Percentiles rank a stretch among this genome's conserved stretches.
Evolutionary conservation across 1,284 basidiomycete species (phyloP).

Genomic region (Ganoderma lingzhi): DNA sequence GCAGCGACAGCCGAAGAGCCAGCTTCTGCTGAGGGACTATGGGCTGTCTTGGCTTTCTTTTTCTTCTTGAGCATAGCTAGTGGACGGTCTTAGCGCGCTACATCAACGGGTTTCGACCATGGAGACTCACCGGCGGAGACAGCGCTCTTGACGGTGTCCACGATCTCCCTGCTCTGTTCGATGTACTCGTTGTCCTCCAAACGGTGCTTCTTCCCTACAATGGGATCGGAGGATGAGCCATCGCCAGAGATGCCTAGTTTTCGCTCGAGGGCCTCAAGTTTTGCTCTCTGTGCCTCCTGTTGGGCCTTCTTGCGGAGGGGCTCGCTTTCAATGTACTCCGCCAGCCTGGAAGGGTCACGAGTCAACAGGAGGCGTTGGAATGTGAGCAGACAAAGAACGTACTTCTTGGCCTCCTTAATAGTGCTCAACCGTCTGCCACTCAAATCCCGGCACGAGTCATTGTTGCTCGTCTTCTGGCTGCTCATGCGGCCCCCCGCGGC

Average conservation of each 20-base stretch:
- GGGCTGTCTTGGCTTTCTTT: constrained; percentile 77
- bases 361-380: neutral
- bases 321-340: constrained; percentile 89
- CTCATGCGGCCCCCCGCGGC: constrained; percentile 98
- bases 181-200: constrained; percentile 94
- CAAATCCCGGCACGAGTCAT: constrained; percentile 94
- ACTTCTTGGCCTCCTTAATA: constrained; percentile 96
- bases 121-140: constrained; percentile 77
- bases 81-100: constrained; percentile 4
- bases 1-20: constrained; percentile 31
- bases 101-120: constrained; percentile 13
- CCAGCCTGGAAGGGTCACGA: constrained; percentile 63
- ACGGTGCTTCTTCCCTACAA: constrained; percentile 83
- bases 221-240: constrained; percentile 52
- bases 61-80: constrained; percentile 84
- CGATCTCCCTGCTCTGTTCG: constrained; percentile 92
- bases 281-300: constrained; percentile 83
- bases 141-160: constrained; percentile 92
- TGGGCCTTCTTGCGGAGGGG: constrained; percentile 84
- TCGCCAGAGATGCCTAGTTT: constrained; percentile 74
- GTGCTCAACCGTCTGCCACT: constrained; percentile 91
- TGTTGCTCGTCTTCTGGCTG: constrained; percentile 93
- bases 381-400: constrained; percentile 29
- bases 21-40: constrained; percentile 39
- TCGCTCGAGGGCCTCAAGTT: constrained; percentile 86